Conservation (phyloP, 345 rosid species). For the Acer yangbiense region DNA sequence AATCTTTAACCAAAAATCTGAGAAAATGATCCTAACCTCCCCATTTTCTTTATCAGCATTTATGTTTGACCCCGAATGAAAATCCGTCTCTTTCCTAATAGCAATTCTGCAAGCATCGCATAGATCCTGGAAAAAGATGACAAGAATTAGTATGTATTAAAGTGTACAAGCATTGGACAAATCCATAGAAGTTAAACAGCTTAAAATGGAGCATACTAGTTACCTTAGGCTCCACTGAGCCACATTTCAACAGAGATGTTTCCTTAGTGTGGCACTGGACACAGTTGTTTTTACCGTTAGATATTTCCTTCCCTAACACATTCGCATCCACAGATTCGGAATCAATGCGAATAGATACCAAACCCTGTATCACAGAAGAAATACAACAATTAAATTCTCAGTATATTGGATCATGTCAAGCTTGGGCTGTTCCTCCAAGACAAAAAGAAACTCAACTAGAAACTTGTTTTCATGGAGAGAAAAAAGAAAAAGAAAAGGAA, state of each 20-base stretch:
- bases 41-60: conserved; percentile 17
- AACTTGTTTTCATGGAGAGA: background rate
- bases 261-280: background rate
- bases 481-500: background rate
- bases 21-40: conserved; percentile 24
- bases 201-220: conserved; percentile 4
- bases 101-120: conserved; percentile 19
- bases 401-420: conserved; percentile 2
- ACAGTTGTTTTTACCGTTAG: conserved; percentile 16
- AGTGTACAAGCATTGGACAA: background rate
- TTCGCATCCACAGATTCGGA: conserved; percentile 19
- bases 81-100: conserved; percentile 4
- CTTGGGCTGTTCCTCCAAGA: conserved; percentile 1
- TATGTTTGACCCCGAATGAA: conserved; percentile 18
- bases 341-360: conserved; percentile 11
- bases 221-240: conserved; percentile 8
- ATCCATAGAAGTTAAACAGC: background rate
- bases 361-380: conserved; percentile 17
- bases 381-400: background rate
- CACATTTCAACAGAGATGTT: background rate
- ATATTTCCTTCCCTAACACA: conserved; percentile 14
- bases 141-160: background rate
- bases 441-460: background rate
- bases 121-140: conserved; percentile 22
- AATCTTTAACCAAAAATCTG: conserved; percentile 3